A percentile compares a stretch with the other conserved stretches of the same genome.
These are phyloP conservation scores for Tolypocladium sp. DNA, from an alignment of 2,329 filamentous ascomycete species.

Conservation along the genomic window DNA sequence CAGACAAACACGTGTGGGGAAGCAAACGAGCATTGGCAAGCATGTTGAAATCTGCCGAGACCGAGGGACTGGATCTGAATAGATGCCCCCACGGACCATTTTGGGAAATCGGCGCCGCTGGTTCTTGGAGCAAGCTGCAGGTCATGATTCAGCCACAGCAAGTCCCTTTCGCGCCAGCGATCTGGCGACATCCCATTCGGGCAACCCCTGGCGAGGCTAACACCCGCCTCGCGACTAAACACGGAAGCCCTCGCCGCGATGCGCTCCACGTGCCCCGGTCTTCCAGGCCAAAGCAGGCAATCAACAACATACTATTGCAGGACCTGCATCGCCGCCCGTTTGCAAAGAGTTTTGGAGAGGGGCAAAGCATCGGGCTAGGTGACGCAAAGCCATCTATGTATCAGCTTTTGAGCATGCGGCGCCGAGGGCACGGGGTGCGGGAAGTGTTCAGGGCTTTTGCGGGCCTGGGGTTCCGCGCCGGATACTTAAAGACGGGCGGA, in stretches of 20 bases:
- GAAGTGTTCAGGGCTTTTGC: background rate
- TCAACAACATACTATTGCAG: background rate
- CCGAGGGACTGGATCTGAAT: background rate
- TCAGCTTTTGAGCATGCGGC: background rate
- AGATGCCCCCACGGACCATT: background rate
- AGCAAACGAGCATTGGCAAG: background rate
- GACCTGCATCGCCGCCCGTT: background rate
- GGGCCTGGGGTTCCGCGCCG: background rate
- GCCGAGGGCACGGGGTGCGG: background rate
- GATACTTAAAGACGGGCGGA: background rate
- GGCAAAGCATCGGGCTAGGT: background rate
- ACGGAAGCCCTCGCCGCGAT: background rate
- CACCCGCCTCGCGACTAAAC: background rate
- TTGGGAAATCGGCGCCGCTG: background rate
- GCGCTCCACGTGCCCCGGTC: background rate
- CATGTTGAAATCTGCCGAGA: background rate
- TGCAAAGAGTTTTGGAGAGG: background rate
- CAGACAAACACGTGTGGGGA: background rate
- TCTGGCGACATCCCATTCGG: background rate
- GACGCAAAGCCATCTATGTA: constrained; percentile 2
- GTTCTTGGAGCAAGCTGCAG: background rate
- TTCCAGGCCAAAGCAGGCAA: background rate
- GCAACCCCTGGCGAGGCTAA: background rate
- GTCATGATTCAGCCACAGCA: background rate
- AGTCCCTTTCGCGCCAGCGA: background rate